Percentiles rank a stretch among this genome's conserved stretches.
These are phyloP conservation scores for Boletus sp. DNA, from an alignment of 768 basidiomycete genomes.

Conservation along the genomic window DNA sequence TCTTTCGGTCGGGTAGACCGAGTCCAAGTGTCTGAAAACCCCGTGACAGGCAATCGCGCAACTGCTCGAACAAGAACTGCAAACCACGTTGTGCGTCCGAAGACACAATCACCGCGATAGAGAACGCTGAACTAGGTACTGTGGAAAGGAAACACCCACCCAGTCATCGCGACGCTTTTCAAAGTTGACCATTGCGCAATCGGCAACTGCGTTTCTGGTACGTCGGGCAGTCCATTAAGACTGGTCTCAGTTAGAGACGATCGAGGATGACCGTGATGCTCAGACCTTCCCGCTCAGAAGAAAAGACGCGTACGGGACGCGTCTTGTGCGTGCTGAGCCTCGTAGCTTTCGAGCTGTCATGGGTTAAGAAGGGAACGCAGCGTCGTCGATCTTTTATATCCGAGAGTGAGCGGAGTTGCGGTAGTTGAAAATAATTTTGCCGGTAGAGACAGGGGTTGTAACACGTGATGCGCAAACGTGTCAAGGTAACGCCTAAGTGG, in stretches of 20 bases:
- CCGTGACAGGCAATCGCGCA: not conserved
- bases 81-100: slow-evolving; percentile 10
- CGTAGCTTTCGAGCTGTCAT: slow-evolving; percentile 31
- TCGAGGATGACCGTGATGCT: slow-evolving; percentile 29
- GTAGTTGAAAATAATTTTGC: not conserved
- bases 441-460: not conserved
- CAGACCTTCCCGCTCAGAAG: slow-evolving; percentile 37
- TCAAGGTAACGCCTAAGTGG: not conserved
- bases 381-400: slow-evolving; percentile 5
- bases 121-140: slow-evolving; percentile 1
- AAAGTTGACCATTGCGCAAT: slow-evolving; percentile 18
- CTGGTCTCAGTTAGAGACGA: slow-evolving; percentile 30
- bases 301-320: slow-evolving; percentile 15
- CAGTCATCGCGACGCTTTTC: slow-evolving; percentile 30
- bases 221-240: slow-evolving; percentile 26
- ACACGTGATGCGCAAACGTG: slow-evolving; percentile 25
- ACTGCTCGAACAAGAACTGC: not conserved
- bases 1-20: not conserved
- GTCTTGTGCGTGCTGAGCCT: slow-evolving; percentile 30
- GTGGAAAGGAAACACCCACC: slow-evolving; percentile 15
- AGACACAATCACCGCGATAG: slow-evolving; percentile 22
- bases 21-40: not conserved
- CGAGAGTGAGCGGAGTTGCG: slow-evolving; percentile 19
- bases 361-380: not conserved
- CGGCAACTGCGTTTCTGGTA: slow-evolving; percentile 31